Evolutionary conservation across 1,139 yeast genomes (phyloP), one percentile per base, ranked within the genome.

Genomic region (Nakaseomyces delphensis): DNA sequence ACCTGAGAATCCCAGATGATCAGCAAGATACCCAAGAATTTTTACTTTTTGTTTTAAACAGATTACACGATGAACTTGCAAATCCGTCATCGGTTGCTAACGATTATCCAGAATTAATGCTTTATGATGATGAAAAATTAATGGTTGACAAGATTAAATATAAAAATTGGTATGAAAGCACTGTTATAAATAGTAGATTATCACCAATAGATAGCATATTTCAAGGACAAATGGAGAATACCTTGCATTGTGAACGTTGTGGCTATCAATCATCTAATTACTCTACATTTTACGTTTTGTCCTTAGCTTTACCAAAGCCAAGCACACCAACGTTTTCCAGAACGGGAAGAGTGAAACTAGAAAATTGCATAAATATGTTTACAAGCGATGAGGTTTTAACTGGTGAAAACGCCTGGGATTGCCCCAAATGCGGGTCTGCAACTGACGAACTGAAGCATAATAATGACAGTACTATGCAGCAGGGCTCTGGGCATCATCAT

Each of bases 11-110:
- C 9, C 89, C 89, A 0, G 63, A 69, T 49, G 84, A 80, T 52
- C 93, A 83, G 54, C 91, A 83, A 57, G 93, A 83, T 59, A 78
- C 89, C 1, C 85, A 82, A 47, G 93, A 83, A 52, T 82, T 81
- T 54, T 62, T 83, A 41, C 69, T 81, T 57, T 78, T 79, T 50
- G 54, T 81, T 8, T 62, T 83, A 46, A 89, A 82, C 56, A 69
- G 79, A 44, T 60, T 82, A 16, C 91, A 82, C 57, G 86, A 80
- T 48, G 93, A 83, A 50, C 54, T 77, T 42, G 68, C 77, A 46
- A 62, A 67, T 43, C 59, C 63, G 16, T 62, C 64, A 15, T 54
- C 59, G 4, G 69, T 69, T 3, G 64, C 57, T 2, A 59, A 61
- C 41, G 68, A 64, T 42, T 63, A 60, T 46, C 68, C 71, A 2